A percentile compares a stretch with the other conserved stretches of the same genome.
Conservation (phyloP, 2,329 filamentous ascomycete species). For the Endothia cerciana region DNA sequence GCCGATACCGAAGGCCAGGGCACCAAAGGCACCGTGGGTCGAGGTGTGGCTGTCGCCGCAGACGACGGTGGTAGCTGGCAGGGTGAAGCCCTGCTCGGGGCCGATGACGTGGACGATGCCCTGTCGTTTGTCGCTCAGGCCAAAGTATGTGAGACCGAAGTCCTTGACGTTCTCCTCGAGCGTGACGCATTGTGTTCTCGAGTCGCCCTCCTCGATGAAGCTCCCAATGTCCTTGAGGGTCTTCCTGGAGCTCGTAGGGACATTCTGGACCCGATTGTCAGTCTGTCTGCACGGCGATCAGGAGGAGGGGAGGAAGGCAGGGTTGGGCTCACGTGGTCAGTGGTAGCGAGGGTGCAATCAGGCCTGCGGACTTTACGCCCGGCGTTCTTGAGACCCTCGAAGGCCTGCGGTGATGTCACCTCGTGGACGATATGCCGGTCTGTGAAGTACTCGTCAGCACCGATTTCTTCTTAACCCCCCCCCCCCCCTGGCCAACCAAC, state of each 20-base stretch:
- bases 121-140: conserved; percentile 92
- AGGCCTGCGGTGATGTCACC: conserved; percentile 98
- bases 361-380: conserved; percentile 86
- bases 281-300: neutral
- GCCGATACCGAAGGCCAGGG: conserved; percentile 94
- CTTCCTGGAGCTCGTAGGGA: conserved; percentile 89
- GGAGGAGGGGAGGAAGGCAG: neutral
- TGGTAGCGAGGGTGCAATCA: conserved; percentile 95
- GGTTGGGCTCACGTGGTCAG: conserved; percentile 78
- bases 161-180: conserved; percentile 97
- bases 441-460: conserved; percentile 40
- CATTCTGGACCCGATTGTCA: conserved; percentile 65
- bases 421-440: conserved; percentile 97
- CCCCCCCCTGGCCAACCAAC: too few species aligned
- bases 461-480: too few species aligned
- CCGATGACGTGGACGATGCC: conserved; percentile 99
- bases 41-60: conserved; percentile 98
- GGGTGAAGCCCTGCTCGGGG: conserved; percentile 97
- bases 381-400: conserved; percentile 92
- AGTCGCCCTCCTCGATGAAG: conserved; percentile 95
- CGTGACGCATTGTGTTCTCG: conserved; percentile 89
- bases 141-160: conserved; percentile 96
- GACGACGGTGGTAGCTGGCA: conserved; percentile 94
- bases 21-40: conserved; percentile 94
- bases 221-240: conserved; percentile 90